Percentiles rank a stretch among this genome's conserved stretches.
Conservation (phyloP, 106 monocot genomes). For the Platanthera guangdongensis region DNA sequence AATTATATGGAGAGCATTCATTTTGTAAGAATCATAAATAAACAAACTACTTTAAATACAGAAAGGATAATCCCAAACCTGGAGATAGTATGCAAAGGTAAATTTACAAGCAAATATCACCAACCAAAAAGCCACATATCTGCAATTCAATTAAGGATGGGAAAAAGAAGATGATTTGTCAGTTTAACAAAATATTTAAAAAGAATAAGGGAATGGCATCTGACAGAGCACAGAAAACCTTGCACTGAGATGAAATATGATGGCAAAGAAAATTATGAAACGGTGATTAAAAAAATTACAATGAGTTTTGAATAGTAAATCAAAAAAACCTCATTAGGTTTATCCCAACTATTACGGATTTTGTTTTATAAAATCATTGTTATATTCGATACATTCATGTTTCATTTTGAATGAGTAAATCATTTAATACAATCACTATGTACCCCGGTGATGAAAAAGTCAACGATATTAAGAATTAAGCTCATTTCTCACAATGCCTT, state of each 20-base stretch:
- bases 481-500: too few relatives aligned
- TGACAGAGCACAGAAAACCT: background rate
- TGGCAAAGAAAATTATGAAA: background rate
- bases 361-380: background rate
- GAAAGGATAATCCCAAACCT: slow-evolving; percentile 29
- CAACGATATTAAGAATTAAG: too few relatives aligned
- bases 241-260: background rate
- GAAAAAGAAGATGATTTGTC: background rate
- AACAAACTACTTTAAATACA: background rate
- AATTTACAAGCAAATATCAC: slow-evolving; percentile 75
- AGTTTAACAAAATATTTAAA: background rate
- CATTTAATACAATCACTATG: too few relatives aligned
- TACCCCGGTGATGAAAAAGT: too few relatives aligned
- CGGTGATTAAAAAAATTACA: background rate
- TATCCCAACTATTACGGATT: background rate
- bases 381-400: background rate
- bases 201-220: background rate
- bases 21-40: background rate
- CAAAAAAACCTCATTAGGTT: background rate
- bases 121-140: slow-evolving; percentile 80
- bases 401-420: background rate
- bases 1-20: background rate
- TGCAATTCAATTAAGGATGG: slow-evolving; percentile 22
- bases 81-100: slow-evolving; percentile 73
- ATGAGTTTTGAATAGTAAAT: background rate